Percentiles rank a stretch among this genome's conserved stretches.
Evolutionary conservation across 2,329 filamentous ascomycete genomes (phyloP).

Genomic region (Aspergillus piperis): DNA sequence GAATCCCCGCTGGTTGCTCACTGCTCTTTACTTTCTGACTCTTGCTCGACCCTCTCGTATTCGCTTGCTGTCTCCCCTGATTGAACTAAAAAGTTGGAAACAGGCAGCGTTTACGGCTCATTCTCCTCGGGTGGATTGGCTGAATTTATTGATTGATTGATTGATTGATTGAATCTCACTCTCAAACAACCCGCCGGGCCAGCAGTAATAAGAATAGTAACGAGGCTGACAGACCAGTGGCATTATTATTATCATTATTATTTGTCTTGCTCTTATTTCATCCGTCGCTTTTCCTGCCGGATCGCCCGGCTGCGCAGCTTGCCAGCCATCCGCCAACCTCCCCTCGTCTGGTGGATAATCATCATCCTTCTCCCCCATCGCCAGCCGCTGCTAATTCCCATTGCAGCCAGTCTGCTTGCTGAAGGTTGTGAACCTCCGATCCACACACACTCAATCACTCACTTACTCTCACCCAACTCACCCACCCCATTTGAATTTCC

Average conservation of each 20-base stretch:
- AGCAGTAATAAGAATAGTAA: background rate
- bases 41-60: background rate
- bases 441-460: background rate
- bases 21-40: background rate
- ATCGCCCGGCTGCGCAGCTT: background rate
- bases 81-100: no score
- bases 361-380: background rate
- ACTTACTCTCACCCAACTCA: no score
- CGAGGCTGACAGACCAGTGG: background rate
- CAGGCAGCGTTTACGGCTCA: no score
- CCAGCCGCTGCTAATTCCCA: background rate
- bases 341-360: background rate
- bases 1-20: background rate
- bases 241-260: background rate
- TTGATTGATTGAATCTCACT: background rate
- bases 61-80: background rate
- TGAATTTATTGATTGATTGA: background rate
- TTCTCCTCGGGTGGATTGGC: no score
- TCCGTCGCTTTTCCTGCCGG: background rate
- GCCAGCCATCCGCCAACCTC: background rate
- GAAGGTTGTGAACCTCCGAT: background rate
- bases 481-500: background rate
- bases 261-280: background rate
- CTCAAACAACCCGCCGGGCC: background rate
- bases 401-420: background rate